Evolutionary conservation across 371 early-diverging fungal genomes (phyloP), one percentile per base, ranked within the genome.

Genomic region (Gilbertella persicaria): DNA sequence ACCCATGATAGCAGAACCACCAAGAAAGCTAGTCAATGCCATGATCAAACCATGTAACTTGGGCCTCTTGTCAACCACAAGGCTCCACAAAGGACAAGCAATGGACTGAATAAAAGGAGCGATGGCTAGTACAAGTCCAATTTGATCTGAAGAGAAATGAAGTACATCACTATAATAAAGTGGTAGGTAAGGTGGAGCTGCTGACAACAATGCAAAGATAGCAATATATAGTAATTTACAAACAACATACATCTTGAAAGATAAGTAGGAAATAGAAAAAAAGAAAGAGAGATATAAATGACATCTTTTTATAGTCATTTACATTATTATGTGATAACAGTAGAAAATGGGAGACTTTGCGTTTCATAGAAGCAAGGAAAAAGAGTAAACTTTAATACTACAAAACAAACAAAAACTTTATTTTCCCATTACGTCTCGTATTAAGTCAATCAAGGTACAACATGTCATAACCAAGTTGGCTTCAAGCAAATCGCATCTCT

Each of bases 91-190:
- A 9, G 77, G 77, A 35, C 77, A 77, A 13, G 77, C 67, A n/a
- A 66, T 36, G 4, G 73, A 71, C 37, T 77, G 73, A 33, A 77
- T 58, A 50, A 77, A 77, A 1, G 77, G 77, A 5, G 77, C 77
- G 46, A 77, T 73, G 33, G 77, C 77, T 4, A 77, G 53, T 2
- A 71, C 59, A 36, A 73, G 24, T 0, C 77, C 77, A 16, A 77
- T 73, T 48, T 77, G 77, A 39, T 69, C 62, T 16, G 69, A 67
- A 19, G 77, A 73, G 38, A 77, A 69, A 20, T 60, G 46, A 4
- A 77, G 61, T 0, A 60, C 66, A 40, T 69, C 61, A 37, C 69
- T 67, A 49, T 73, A 77, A 36, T 68, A 77, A 9, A 77, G 43
- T 12, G 66, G 65, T 20, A 77, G 46, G 37, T 77, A 77, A 12